Evolutionary conservation across 1,139 yeast species (phyloP).

Genomic region (Scheffersomyces illinoinensis): DNA sequence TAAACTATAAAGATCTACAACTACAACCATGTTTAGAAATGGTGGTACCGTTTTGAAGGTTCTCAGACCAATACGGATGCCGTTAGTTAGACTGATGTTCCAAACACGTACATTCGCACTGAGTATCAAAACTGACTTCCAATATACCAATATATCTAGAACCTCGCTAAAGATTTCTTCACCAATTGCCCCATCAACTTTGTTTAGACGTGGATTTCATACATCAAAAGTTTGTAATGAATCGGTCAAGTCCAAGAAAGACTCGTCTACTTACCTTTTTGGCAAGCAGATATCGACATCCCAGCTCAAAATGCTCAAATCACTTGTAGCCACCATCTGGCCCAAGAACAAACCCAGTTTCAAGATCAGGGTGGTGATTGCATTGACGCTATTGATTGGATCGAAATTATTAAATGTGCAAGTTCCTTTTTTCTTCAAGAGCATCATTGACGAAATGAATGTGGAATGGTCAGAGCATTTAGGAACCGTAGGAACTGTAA

Average conservation of each 20-base stretch:
- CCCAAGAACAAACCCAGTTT: conserved; percentile 76
- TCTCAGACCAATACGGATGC: background rate
- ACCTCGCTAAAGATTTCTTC: background rate
- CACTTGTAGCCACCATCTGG: conserved; percentile 81
- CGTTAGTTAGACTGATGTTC: background rate
- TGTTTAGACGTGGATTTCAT: background rate
- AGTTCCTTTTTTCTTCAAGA: conserved; percentile 92
- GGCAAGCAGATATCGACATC: conserved; percentile 38
- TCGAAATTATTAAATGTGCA: conserved; percentile 89
- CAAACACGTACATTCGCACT: background rate
- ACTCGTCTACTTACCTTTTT: conserved; percentile 12
- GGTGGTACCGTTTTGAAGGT: background rate
- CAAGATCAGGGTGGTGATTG: conserved; percentile 72
- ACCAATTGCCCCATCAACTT: background rate
- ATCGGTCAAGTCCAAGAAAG: conserved; percentile 2
- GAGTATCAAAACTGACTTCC: background rate
- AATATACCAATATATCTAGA: background rate
- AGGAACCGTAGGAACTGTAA: conserved; percentile 60
- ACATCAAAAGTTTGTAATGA: background rate
- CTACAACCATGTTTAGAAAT: background rate
- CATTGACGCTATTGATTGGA: conserved; percentile 68
- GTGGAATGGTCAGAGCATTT: conserved; percentile 75
- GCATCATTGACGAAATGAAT: conserved; percentile 89
- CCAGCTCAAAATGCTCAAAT: conserved; percentile 60
- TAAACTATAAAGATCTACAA: background rate